These are phyloP conservation scores for Furcasterigmium furcatum DNA, from an alignment of 2,329 filamentous ascomycete species.

Conservation along the genomic window DNA sequence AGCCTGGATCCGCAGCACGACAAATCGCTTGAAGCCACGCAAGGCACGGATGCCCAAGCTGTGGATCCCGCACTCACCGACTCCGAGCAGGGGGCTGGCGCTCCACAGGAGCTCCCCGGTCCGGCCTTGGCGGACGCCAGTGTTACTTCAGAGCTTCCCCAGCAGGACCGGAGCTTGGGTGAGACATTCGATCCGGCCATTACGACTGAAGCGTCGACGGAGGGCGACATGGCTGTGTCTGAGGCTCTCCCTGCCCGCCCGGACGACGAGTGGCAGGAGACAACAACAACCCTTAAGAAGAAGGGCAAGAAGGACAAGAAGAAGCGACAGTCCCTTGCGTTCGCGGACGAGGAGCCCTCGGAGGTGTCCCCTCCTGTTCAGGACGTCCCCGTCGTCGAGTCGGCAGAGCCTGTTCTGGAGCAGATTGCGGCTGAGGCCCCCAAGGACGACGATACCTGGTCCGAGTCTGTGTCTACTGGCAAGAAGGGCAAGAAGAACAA, in stretches of 20 bases:
- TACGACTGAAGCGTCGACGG: background rate
- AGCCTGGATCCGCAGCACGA: conserved; percentile 1
- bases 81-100: conserved; percentile 11
- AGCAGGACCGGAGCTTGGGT: conserved; percentile 5
- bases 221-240: conserved; percentile 8
- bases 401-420: background rate
- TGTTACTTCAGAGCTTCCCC: conserved; percentile 13
- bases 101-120: conserved; percentile 10
- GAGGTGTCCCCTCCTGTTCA: background rate
- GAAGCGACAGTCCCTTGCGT: conserved; percentile 10
- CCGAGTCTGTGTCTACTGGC: conserved; percentile 10
- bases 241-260: conserved; percentile 9
- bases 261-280: conserved; percentile 20
- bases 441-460: conserved; percentile 4
- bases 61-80: conserved; percentile 14
- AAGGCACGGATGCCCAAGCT: conserved; percentile 12
- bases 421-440: background rate
- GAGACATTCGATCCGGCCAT: background rate
- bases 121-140: conserved; percentile 10
- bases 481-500: conserved; percentile 18
- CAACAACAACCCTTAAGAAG: conserved; percentile 21
- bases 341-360: background rate
- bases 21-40: conserved; percentile 13
- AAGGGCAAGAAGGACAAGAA: conserved; percentile 26
- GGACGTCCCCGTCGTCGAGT: background rate